Conservation (phyloP, 768 basidiomycete genomes). For the Pilatotrama ljubarskyi region DNA sequence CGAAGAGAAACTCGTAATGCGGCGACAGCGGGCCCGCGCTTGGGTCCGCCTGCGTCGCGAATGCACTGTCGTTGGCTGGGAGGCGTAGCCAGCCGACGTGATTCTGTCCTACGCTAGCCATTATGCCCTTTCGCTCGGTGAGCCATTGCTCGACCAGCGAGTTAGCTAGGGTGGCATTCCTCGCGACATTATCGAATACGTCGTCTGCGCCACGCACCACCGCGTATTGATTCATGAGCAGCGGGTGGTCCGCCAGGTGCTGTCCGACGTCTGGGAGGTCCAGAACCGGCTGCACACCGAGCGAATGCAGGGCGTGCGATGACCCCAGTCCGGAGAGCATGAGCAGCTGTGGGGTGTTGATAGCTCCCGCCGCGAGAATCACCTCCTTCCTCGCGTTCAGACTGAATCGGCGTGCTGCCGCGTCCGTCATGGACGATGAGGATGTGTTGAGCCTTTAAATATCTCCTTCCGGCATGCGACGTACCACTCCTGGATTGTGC, state of each 20-base stretch:
- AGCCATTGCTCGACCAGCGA: conserved; percentile 17
- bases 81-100: conserved; percentile 16
- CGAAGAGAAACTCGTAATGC: conserved; percentile 13
- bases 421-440: neutral
- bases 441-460: neutral
- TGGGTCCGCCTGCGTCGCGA: conserved; percentile 7
- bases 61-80: neutral
- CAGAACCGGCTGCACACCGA: conserved; percentile 25
- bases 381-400: conserved; percentile 25
- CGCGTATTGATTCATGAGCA: conserved; percentile 19
- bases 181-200: conserved; percentile 12
- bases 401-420: neutral
- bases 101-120: conserved; percentile 1
- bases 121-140: conserved; percentile 11
- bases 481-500: conserved; percentile 8
- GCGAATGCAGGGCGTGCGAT: conserved; percentile 14
- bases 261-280: conserved; percentile 32
- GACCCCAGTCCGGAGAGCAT: conserved; percentile 34
- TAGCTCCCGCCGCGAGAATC: conserved; percentile 26
- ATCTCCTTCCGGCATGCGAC: neutral
- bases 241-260: conserved; percentile 32
- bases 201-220: conserved; percentile 11
- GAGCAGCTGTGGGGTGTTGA: conserved; percentile 27
- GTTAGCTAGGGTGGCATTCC: conserved; percentile 13
- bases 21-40: conserved; percentile 17